A percentile compares a stretch with the other conserved stretches of the same genome.
These are phyloP conservation scores for Pseudonitzschia multiseries DNA, from an alignment of 108 stramenopile genomes.

Conservation along the genomic window DNA sequence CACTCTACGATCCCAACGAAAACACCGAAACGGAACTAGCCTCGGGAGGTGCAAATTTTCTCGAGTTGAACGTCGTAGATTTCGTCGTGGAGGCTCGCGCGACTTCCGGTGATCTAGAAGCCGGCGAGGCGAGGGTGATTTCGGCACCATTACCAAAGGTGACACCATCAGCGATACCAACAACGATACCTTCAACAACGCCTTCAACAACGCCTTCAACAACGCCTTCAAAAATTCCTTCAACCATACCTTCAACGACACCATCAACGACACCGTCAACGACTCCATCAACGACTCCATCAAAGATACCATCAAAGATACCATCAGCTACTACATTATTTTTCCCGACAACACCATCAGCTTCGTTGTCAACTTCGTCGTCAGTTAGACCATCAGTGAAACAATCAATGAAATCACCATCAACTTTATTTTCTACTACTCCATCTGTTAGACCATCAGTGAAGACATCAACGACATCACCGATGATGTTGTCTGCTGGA, in stretches of 20 bases:
- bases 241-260: background rate
- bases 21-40: conserved; percentile 2
- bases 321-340: no score
- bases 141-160: background rate
- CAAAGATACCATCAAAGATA: background rate
- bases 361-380: no score
- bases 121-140: background rate
- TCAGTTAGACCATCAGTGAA: no score
- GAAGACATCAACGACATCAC: background rate
- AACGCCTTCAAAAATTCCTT: background rate
- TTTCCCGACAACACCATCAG: no score
- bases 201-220: background rate
- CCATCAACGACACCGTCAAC: background rate
- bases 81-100: background rate
- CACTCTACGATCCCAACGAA: background rate
- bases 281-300: background rate
- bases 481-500: background rate
- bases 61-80: background rate
- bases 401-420: no score
- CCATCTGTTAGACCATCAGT: background rate
- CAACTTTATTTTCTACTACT: background rate
- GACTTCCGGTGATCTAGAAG: background rate
- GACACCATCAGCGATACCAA: background rate
- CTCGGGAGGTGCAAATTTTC: conserved; percentile 2
- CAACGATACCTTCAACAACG: background rate